Base-by-base conservation (phyloP, 2,329 filamentous ascomycete species). In the Verticillium nubilum region DNA sequence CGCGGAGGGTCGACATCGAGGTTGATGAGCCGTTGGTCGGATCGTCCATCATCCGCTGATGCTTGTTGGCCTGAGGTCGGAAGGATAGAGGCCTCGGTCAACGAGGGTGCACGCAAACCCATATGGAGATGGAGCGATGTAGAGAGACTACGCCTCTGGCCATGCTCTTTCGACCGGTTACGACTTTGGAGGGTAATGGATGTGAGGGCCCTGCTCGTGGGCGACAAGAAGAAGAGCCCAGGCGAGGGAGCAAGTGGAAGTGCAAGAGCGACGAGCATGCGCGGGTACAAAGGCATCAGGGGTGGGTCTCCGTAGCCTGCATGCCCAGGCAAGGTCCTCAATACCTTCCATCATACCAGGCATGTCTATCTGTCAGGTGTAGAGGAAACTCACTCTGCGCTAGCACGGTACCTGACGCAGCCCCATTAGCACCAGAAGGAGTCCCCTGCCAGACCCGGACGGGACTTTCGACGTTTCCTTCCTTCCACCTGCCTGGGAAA, bases 381-480 rank as follows among this genome's bases (percentile, higher is more conserved):
- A 57, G 17, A 31, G 56, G 27, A 28, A 50, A 57, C 42, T 6
- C n/a, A 19, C 6, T 17, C 13, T 23, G n/a, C 37, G 23, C 37
- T 33, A 29, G 56, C 17, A 10, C 37, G 27, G 56, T 57, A 57
- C 42, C 56, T 52, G 37, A 28, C 29, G 56, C 37, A 31, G 56
- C 56, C 56, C 42, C 42, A 57, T 57, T 42, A 57, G 56, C 42
- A 52, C 56, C 37, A 57, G 28, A 57, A 57, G 27, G 19, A 52
- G 42, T 27, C 27, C 37, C 56, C 52, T 53, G 27, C 52, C 25
- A 29, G 52, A n/a, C 52, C 25, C 52, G 55, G 55, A 57, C 47
- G 56, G 56, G 35, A 52, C 37, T 42, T 57, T 57, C 56, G 56
- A 57, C 56, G 56, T 57, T 57, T 57, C 56, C 56, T 29, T 57